Evolutionary conservation across 257 asterid species (phyloP), one percentile per base, ranked within the genome.

Genomic region (Rehmannia glutinosa): DNA sequence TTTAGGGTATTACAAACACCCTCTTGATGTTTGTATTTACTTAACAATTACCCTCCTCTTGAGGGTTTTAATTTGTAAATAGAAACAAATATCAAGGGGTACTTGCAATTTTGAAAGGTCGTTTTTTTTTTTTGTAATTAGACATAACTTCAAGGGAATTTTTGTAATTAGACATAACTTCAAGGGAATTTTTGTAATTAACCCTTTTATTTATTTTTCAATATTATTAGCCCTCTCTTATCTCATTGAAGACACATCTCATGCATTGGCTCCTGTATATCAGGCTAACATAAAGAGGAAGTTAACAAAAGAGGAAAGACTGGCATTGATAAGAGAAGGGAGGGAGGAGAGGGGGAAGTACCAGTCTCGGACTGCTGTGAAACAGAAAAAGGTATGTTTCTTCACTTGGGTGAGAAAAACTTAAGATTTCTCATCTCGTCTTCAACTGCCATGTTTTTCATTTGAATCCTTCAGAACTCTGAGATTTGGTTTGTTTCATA

Each of bases 331-430:
- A 19, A 83, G 83, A 78, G 96, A 84, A 46, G 82, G 84, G 51
- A 83, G 97, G 73, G 97, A 91, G 75, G 96, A 88, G 25, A 77
- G 87, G 46, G 96, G 87, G 45, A 74, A 75, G 73, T 91, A 91
- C 81, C 89, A 75, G 68, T 61, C 97, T 41, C 76, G 84, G 23
- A 52, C 93, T 25, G 81, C 91, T 71, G 23, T 83, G 19, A 91
- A 91, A 78, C 60, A 86, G 86, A 88, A 88, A 64, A 91, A 88
- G 95, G 97, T 88, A 69, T 21, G 23, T 46, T 9, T n/a, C 28
- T 13, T 62, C n/a, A n/a, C n/a, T 23, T 8, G 6, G 16, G n/a
- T 23, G 15, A 4, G 4, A 0, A 32, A 3, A 32, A 8, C 38
- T 8, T 32, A 32, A 8, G 38, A 11, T 50, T 35, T 15, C 0